A percentile compares a stretch with the other conserved stretches of the same genome.
phyloP scores from a whole-genome alignment of 495 filamentous ascomycete species.

The Penicillium paradoxum region DNA sequence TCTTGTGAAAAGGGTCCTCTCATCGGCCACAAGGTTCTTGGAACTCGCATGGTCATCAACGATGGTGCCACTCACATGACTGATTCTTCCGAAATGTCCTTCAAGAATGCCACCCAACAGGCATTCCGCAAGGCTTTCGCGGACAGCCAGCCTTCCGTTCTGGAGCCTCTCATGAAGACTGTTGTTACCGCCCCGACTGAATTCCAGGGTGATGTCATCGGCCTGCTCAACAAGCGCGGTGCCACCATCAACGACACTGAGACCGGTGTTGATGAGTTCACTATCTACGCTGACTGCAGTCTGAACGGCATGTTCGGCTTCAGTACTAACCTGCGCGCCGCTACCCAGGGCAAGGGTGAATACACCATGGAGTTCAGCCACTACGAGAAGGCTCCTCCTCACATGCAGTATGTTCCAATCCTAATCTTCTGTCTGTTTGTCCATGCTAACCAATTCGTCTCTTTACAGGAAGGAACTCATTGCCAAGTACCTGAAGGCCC shows the following conservation, averaged over 20 bases:
- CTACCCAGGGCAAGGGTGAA: slow-evolving; percentile 98
- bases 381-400: slow-evolving; percentile 79
- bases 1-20: slow-evolving; percentile 85
- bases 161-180: slow-evolving; percentile 98
- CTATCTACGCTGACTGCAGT: slow-evolving; percentile 86
- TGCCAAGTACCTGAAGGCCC: slow-evolving; percentile 80
- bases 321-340: slow-evolving; percentile 78
- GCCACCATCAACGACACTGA: slow-evolving; percentile 95
- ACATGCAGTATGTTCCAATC: slow-evolving; percentile 71
- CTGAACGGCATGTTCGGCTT: slow-evolving; percentile 98
- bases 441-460: slow-evolving; percentile 12
- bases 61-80: slow-evolving; percentile 98
- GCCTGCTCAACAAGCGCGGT: slow-evolving; percentile 92
- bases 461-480: slow-evolving; percentile 73
- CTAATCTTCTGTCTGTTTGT: neutral
- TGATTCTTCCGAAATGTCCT: slow-evolving; percentile 97
- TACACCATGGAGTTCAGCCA: slow-evolving; percentile 99
- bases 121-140: slow-evolving; percentile 95
- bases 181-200: slow-evolving; percentile 91
- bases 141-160: slow-evolving; percentile 68
- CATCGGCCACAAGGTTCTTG: slow-evolving; percentile 90
- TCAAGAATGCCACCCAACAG: slow-evolving; percentile 93
- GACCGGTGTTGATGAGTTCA: slow-evolving; percentile 91
- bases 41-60: slow-evolving; percentile 84
- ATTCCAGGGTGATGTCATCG: slow-evolving; percentile 96